Conservation (phyloP, 768 basidiomycete genomes). For the Stropharia rugosoannulata region DNA sequence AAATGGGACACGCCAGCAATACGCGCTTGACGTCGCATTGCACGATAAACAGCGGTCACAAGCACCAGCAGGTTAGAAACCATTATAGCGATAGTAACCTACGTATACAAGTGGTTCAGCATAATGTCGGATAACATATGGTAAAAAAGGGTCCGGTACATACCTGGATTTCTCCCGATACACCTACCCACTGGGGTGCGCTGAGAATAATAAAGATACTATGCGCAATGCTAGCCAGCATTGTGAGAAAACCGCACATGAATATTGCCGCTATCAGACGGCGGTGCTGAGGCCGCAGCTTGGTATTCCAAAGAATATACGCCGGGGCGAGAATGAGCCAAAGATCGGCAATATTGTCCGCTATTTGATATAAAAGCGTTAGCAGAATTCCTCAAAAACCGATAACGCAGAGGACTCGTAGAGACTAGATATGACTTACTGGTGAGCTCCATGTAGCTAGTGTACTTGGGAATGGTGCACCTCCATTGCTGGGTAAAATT, state of each 20-base stretch:
- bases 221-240: constrained; percentile 7
- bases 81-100: constrained; percentile 7
- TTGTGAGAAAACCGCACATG: constrained; percentile 10
- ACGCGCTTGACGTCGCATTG: not conserved
- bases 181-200: not conserved
- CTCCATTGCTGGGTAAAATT: not conserved
- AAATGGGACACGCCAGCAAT: not conserved
- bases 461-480: not conserved
- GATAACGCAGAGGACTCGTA: too few relatives aligned
- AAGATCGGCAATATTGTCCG: constrained; percentile 8
- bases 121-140: not conserved
- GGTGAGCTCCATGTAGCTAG: constrained; percentile 1
- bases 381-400: not conserved
- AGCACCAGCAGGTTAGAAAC: constrained; percentile 12
- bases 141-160: not conserved
- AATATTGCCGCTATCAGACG: constrained; percentile 9
- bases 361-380: not conserved
- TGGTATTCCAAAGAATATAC: constrained; percentile 9
- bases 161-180: not conserved
- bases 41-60: constrained; percentile 10
- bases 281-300: constrained; percentile 1
- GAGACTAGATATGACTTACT: not conserved
- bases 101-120: not conserved
- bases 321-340: constrained; percentile 11
- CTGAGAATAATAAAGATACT: constrained; percentile 6